These are phyloP conservation scores for Acrocalymma vagum DNA, from an alignment of 2,329 filamentous ascomycete genomes.

Conservation along the genomic window DNA sequence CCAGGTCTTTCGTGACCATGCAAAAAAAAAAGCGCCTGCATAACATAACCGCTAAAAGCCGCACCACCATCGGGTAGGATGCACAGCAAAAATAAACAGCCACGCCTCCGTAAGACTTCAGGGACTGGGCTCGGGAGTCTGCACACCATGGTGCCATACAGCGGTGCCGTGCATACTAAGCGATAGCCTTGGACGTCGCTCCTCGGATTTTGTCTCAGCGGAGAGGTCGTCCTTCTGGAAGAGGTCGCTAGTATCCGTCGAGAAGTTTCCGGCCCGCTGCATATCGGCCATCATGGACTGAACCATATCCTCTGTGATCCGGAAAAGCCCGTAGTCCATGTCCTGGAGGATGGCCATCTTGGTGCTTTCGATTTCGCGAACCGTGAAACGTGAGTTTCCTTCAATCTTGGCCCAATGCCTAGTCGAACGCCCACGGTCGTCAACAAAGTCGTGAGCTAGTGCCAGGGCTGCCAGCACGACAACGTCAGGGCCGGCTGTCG, in stretches of 20 bases:
- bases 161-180: slow-evolving; percentile 36
- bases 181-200: slow-evolving; percentile 31
- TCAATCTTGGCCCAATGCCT: slow-evolving; percentile 44
- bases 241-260: slow-evolving; percentile 6
- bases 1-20: no score
- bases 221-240: slow-evolving; percentile 4
- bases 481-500: slow-evolving; percentile 38
- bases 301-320: slow-evolving; percentile 44
- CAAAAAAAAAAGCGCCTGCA: no score
- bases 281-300: slow-evolving; percentile 39
- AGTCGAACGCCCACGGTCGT: slow-evolving; percentile 38
- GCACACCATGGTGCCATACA: slow-evolving; percentile 42
- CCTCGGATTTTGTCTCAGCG: slow-evolving; percentile 16
- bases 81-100: slow-evolving; percentile 2
- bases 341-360: slow-evolving; percentile 44
- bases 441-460: slow-evolving; percentile 44
- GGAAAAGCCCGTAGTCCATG: slow-evolving; percentile 47
- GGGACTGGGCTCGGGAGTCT: slow-evolving; percentile 51
- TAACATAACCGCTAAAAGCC: no score
- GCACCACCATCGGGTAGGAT: no score
- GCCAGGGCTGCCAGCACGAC: slow-evolving; percentile 46
- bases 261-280: slow-evolving; percentile 26
- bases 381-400: slow-evolving; percentile 29
- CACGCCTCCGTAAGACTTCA: slow-evolving; percentile 25
- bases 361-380: slow-evolving; percentile 41